Evolutionary conservation across 1,139 yeast species (phyloP), one percentile per base, ranked within the genome.

Genomic region (Wickerhamomyces sp.): DNA sequence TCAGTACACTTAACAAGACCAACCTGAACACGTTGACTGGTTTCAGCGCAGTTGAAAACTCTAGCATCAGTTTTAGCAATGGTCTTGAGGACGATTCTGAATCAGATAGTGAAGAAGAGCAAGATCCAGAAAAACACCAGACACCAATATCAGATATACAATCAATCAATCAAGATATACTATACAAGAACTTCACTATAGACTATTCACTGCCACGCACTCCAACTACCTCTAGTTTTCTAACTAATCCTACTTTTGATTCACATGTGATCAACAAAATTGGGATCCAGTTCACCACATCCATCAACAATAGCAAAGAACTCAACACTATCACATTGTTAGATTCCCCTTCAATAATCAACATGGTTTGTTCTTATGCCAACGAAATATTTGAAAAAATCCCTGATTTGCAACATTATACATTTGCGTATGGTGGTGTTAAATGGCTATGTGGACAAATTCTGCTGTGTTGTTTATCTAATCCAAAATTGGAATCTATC

Each of bases 351-450:
- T 31, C 29, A n/a, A 34, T 42, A n/a, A 32, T 42, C 13, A 40
- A 38, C 28, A 40, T 42, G 46, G 46, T 42, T 21, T 42, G 46
- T 19, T 36, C 39, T 13, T 42, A 40, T 36, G 43, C 46, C 7
- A 42, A 42, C 32, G 41, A 33, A 10, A 28, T 42, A 13, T 42
- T 42, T 26, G 46, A 42, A 19, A 40, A 38, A 28, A 36, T 42
- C 26, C 46, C 46, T 5, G 41, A 42, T 7, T 40, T 42, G 22
- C 35, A 40, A 31, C 41, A 38, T 25, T 42, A 32, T 29, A 37
- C 46, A 6, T 42, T 42, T 34, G 46, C 46, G 7, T 40, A 37
- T 29, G 46, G 46, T 33, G 46, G 46, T 28, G 43, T 40, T n/a
- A 42, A 42, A 35, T 42, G 46, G 46, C 27, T 42, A 25, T 42